These are phyloP conservation scores for Calonectria honghensis DNA, from an alignment of 2,329 filamentous ascomycete species.

Conservation along the genomic window DNA sequence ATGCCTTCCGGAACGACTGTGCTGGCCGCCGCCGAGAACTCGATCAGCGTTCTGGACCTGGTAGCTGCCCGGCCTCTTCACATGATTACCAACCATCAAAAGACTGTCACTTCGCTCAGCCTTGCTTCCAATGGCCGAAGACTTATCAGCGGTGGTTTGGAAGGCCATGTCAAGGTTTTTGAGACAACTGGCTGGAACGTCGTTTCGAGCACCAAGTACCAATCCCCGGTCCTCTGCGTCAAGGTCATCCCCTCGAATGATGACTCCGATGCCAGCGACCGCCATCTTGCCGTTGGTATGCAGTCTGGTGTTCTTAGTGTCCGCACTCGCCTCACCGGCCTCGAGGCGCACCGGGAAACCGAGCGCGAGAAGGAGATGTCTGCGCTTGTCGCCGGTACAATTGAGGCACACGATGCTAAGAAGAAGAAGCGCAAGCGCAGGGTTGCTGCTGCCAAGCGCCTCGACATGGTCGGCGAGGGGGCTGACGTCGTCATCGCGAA, in stretches of 20 bases:
- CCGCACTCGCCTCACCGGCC: constrained; percentile 89
- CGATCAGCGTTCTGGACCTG: constrained; percentile 93
- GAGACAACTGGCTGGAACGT: constrained; percentile 97
- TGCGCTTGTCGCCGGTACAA: constrained; percentile 84
- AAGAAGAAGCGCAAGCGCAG: constrained; percentile 80
- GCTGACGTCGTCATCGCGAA: constrained; percentile 93
- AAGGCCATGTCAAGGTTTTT: constrained; percentile 98
- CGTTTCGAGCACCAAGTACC: constrained; percentile 95
- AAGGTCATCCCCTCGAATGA: constrained; percentile 76
- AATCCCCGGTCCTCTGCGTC: constrained; percentile 90
- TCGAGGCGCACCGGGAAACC: constrained; percentile 84
- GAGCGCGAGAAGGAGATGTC: constrained; percentile 91
- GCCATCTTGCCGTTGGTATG: constrained; percentile 96
- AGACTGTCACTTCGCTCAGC: constrained; percentile 93
- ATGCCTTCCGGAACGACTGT: constrained; percentile 91
- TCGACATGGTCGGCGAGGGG: constrained; percentile 89
- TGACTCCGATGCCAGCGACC: constrained; percentile 79
- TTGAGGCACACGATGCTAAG: constrained; percentile 85
- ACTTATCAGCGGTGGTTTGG: constrained; percentile 90
- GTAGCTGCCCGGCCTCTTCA: constrained; percentile 92
- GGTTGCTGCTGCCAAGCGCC: constrained; percentile 67
- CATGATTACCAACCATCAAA: constrained; percentile 95
- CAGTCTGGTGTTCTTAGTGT: constrained; percentile 94
- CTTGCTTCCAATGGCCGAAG: constrained; percentile 87
- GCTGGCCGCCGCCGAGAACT: constrained; percentile 88